These are phyloP conservation scores for Chalciporus chontae DNA, from an alignment of 768 basidiomycete species.

Conservation along the genomic window DNA sequence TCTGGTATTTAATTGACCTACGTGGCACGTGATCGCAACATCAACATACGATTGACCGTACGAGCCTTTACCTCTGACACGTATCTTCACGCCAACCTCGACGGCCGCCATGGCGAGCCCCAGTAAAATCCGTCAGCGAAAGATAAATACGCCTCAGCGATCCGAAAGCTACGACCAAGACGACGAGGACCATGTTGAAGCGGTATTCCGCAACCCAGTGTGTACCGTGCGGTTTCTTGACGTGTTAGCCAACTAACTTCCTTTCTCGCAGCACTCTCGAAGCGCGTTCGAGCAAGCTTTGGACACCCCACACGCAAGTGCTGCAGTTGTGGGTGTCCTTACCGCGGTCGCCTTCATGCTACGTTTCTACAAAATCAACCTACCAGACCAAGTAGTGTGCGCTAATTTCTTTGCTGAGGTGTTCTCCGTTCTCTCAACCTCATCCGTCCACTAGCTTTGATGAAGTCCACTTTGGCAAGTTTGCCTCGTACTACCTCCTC, in stretches of 20 bases:
- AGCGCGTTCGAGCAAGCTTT: slow-evolving; percentile 59
- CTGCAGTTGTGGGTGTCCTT: slow-evolving; percentile 55
- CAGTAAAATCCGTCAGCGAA: slow-evolving; percentile 31
- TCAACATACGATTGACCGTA: too few relatives aligned
- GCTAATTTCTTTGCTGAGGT: slow-evolving; percentile 28
- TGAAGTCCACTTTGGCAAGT: slow-evolving; percentile 98
- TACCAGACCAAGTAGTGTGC: slow-evolving; percentile 93
- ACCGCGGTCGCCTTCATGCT: slow-evolving; percentile 78
- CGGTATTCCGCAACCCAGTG: slow-evolving; percentile 49
- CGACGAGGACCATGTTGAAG: slow-evolving; percentile 52
- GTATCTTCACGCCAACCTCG: slow-evolving; percentile 1
- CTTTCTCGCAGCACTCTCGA: slow-evolving; percentile 46
- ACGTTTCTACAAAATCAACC: slow-evolving; percentile 92
- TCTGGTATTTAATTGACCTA: not conserved
- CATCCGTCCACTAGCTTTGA: slow-evolving; percentile 63
- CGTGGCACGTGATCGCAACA: slow-evolving; percentile 28
- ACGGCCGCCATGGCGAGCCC: slow-evolving; percentile 31
- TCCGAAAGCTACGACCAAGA: slow-evolving; percentile 32
- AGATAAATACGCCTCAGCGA: slow-evolving; percentile 14
- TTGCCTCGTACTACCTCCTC: slow-evolving; percentile 89
- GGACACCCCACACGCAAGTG: slow-evolving; percentile 61
- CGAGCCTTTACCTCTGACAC: slow-evolving; percentile 2
- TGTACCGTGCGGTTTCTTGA: slow-evolving; percentile 15
- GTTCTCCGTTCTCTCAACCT: slow-evolving; percentile 2
- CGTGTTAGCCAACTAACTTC: slow-evolving; percentile 10